Conservation (phyloP, 1,284 basidiomycete genomes). For the Hortiboletus rubellus region DNA sequence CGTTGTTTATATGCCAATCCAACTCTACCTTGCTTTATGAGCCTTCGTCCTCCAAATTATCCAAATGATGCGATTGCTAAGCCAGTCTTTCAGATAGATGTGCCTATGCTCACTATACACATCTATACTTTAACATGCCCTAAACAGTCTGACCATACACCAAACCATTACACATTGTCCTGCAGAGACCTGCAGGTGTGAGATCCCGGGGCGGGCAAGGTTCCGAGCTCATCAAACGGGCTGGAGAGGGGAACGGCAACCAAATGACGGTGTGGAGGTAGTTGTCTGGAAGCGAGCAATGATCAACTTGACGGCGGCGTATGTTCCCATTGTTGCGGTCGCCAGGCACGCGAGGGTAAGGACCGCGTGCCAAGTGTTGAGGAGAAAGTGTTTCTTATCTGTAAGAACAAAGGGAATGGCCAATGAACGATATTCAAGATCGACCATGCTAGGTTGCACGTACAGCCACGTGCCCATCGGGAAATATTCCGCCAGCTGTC, state of each 20-base stretch:
- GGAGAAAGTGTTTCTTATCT: conserved; percentile 23
- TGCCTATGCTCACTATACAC: not conserved
- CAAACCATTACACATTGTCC: no score
- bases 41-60: no score
- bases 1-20: not conserved
- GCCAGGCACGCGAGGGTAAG: conserved; percentile 37
- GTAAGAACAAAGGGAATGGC: not conserved
- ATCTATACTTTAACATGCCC: not conserved
- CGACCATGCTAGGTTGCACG: conserved; percentile 6
- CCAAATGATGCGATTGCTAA: no score
- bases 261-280: conserved; percentile 25
- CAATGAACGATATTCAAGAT: not conserved
- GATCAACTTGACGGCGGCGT: conserved; percentile 30
- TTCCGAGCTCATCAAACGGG: not conserved
- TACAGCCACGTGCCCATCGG: conserved; percentile 34
- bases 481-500: conserved; percentile 26
- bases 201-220: no score
- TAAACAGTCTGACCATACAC: not conserved
- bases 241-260: conserved; percentile 32
- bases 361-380: conserved; percentile 39
- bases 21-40: not conserved
- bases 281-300: conserved; percentile 21
- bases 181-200: not conserved
- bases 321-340: conserved; percentile 36
- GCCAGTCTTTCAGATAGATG: no score